A percentile compares a stretch with the other conserved stretches of the same genome.
Evolutionary conservation across 192 early-diverging fungal genomes (phyloP).

Genomic region (Cladochytrium replicatum): DNA sequence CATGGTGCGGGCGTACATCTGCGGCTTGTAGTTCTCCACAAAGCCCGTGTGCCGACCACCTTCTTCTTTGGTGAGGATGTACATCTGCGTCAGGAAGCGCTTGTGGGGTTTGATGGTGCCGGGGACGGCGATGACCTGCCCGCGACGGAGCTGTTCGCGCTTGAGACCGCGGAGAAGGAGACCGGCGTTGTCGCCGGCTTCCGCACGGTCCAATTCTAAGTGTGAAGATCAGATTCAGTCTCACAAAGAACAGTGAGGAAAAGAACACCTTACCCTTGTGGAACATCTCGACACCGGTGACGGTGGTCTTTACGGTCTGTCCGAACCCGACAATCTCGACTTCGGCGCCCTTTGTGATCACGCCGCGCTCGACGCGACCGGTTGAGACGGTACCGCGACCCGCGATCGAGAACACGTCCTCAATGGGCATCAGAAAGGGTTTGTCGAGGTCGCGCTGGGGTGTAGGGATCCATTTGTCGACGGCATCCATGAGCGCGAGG

Average conservation of each 20-base stretch:
- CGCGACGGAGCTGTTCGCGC: constrained; percentile 91
- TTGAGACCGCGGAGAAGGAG: constrained; percentile 93
- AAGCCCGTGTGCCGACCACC: constrained; percentile 98
- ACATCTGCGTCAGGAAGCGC: constrained; percentile 86
- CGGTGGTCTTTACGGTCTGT: constrained; percentile 75
- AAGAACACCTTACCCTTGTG: constrained; percentile 61
- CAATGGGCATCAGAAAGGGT: constrained; percentile 98
- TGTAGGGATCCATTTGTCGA: constrained; percentile 85
- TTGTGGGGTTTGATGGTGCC: constrained; percentile 92
- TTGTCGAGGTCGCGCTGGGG: constrained; percentile 91
- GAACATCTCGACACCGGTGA: constrained; percentile 99
- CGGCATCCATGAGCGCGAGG: constrained; percentile 83
- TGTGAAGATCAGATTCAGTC: constrained; percentile 1
- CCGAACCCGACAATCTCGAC: constrained; percentile 96
- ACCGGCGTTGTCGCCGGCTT: constrained; percentile 98
- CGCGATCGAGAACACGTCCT: constrained; percentile 97
- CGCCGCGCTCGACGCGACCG: constrained; percentile 90
- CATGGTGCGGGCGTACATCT: constrained; percentile 90
- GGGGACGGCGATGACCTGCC: constrained; percentile 85
- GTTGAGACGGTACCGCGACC: constrained; percentile 95
- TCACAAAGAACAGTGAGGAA: not conserved
- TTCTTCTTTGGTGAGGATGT: constrained; percentile 95
- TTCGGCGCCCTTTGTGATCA: constrained; percentile 85
- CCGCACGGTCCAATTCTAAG: constrained; percentile 82
- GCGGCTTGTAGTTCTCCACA: constrained; percentile 93